Percentiles rank a stretch among this genome's conserved stretches.
These are phyloP conservation scores for Trichocladium antarcticum DNA, from an alignment of 495 filamentous ascomycete species.

Conservation along the genomic window DNA sequence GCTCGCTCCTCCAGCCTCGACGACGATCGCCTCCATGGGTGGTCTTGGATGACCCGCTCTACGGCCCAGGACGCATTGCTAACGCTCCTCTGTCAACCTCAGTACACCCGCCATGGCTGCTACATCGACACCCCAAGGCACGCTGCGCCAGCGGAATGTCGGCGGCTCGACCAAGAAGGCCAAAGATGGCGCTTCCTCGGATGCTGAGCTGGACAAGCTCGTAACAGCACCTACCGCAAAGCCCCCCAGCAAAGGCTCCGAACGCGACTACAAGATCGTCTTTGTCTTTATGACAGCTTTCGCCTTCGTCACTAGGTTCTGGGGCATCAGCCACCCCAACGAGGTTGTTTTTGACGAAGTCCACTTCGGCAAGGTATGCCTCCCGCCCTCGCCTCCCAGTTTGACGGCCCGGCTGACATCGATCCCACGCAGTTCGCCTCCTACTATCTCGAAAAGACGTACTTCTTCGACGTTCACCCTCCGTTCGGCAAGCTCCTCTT, in stretches of 20 bases:
- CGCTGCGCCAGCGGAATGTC: constrained; percentile 45
- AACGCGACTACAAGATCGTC: constrained; percentile 80
- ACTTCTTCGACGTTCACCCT: constrained; percentile 99
- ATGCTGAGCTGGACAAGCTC: constrained; percentile 38
- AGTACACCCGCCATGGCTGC: constrained; percentile 28
- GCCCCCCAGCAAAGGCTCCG: constrained; percentile 26
- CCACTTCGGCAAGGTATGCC: constrained; percentile 92
- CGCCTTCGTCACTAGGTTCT: constrained; percentile 88
- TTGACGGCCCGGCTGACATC: constrained; percentile 5
- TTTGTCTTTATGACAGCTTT: constrained; percentile 64
- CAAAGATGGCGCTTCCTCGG: constrained; percentile 30
- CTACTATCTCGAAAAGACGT: constrained; percentile 93
- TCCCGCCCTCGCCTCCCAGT: not conserved
- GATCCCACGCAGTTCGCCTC: constrained; percentile 61
- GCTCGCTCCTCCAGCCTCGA: too few species aligned
- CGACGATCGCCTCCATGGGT: too few species aligned
- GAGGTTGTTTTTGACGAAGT: constrained; percentile 99
- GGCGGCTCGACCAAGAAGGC: constrained; percentile 36
- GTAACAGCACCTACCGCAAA: constrained; percentile 22
- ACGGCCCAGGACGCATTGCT: not conserved
- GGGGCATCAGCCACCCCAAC: constrained; percentile 84
- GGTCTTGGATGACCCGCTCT: too few species aligned
- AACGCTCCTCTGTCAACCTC: not conserved
- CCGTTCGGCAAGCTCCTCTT: constrained; percentile 87
- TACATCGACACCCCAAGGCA: constrained; percentile 34